Conservation (phyloP, 371 early-diverging fungal genomes). For the Smittium culicis region DNA sequence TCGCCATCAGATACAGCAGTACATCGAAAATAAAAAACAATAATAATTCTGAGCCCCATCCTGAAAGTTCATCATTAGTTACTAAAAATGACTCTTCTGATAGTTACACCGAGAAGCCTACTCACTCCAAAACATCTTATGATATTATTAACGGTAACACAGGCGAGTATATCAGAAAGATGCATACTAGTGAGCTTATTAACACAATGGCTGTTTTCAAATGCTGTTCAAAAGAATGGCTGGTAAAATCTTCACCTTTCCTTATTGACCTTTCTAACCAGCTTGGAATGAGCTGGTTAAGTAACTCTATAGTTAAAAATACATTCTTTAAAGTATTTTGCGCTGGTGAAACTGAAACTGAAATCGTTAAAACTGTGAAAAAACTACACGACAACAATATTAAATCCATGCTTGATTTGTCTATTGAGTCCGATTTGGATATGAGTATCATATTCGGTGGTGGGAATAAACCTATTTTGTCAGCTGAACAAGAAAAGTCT, state of each 20-base stretch:
- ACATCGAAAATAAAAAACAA: too few species aligned
- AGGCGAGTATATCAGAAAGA: constrained; percentile 13
- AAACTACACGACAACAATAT: constrained; percentile 49
- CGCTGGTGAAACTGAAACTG: constrained; percentile 80
- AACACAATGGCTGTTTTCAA: constrained; percentile 62
- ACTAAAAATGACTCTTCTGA: too few species aligned
- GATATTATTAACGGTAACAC: not conserved
- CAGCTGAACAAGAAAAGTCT: not conserved
- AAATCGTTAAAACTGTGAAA: constrained; percentile 72
- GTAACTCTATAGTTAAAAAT: constrained; percentile 55
- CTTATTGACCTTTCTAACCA: constrained; percentile 46
- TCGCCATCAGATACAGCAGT: too few species aligned
- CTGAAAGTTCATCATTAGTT: too few species aligned
- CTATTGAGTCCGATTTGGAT: constrained; percentile 75
- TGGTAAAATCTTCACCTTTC: constrained; percentile 52
- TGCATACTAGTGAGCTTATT: constrained; percentile 44
- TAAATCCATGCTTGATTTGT: constrained; percentile 75
- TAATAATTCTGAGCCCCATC: too few species aligned
- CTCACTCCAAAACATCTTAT: not conserved
- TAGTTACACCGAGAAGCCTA: too few species aligned
- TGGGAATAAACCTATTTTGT: not conserved
- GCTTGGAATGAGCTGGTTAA: constrained; percentile 37
- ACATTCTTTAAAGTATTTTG: constrained; percentile 88
- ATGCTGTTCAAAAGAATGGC: constrained; percentile 45
- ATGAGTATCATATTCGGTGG: constrained; percentile 16